These are phyloP conservation scores for Singerocomus rubriflavus DNA, from an alignment of 1,284 basidiomycete species.

Conservation along the genomic window DNA sequence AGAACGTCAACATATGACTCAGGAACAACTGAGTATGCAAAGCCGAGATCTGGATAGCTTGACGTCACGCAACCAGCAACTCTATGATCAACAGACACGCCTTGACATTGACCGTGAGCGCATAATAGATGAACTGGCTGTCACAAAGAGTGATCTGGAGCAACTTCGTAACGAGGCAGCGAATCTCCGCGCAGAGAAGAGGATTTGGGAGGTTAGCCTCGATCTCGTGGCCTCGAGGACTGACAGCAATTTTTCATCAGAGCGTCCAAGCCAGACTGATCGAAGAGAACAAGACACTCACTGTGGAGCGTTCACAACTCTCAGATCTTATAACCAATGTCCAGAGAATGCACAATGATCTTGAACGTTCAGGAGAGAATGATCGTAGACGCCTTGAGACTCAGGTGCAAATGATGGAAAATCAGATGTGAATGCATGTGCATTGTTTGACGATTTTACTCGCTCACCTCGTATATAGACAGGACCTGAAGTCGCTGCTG, in stretches of 20 bases:
- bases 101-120: constrained; percentile 65
- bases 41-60: constrained; percentile 60
- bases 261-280: constrained; percentile 74
- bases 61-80: constrained; percentile 60
- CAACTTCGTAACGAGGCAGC: constrained; percentile 81
- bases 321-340: constrained; percentile 86
- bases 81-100: constrained; percentile 65
- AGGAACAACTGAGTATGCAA: constrained; percentile 58
- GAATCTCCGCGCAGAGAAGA: constrained; percentile 87
- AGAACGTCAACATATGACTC: constrained; percentile 67
- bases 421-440: constrained; percentile 58
- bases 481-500: constrained; percentile 75
- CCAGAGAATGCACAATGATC: constrained; percentile 85
- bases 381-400: constrained; percentile 77
- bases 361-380: constrained; percentile 79
- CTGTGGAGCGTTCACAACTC: constrained; percentile 79
- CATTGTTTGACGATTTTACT: neutral
- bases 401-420: constrained; percentile 76
- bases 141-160: constrained; percentile 58
- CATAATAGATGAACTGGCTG: constrained; percentile 60
- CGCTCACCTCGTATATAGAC: constrained; percentile 39
- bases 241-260: constrained; percentile 35
- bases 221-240: neutral
- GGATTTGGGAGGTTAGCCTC: constrained; percentile 78
- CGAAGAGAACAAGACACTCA: constrained; percentile 79